phyloP scores from a whole-genome alignment of 306 rosid genomes.

The Begonia fuchsioides region DNA sequence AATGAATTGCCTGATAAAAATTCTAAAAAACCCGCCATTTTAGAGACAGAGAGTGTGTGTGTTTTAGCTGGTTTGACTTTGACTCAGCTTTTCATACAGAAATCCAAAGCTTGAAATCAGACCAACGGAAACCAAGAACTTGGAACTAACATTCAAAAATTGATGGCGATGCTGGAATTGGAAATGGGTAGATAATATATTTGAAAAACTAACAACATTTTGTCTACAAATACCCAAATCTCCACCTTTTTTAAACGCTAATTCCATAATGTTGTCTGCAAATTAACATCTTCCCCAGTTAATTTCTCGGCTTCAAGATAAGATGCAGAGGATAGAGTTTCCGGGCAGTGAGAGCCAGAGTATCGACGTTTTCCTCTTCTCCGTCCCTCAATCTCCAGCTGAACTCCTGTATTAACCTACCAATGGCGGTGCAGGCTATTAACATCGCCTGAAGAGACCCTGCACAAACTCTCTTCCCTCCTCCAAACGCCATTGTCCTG shows the following conservation, averaged over 20 bases:
- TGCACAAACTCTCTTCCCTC: conserved; percentile 79
- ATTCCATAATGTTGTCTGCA: no score
- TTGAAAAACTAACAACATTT: no score
- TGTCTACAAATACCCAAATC: no score
- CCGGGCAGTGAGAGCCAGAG: not conserved
- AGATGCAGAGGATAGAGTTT: not conserved
- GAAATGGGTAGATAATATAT: no score
- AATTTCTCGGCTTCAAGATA: not conserved
- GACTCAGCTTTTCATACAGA: no score
- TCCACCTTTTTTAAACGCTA: no score
- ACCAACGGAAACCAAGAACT: no score
- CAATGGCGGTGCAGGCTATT: conserved; percentile 45
- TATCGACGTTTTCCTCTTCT: not conserved
- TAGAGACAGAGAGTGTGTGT: no score
- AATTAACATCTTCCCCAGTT: no score
- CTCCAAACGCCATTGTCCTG: conserved; percentile 94
- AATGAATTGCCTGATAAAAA: conserved; percentile 6
- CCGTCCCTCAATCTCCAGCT: not conserved
- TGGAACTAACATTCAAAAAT: no score
- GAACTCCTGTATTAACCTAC: conserved; percentile 58
- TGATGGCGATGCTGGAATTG: no score
- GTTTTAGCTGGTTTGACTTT: not conserved
- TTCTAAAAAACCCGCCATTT: not conserved
- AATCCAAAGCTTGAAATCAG: no score
- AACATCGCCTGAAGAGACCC: conserved; percentile 72